Evolutionary conservation across 176 grass and related monocot genomes (phyloP), one percentile per base, ranked within the genome.

Genomic region (Oryza officinalis): DNA sequence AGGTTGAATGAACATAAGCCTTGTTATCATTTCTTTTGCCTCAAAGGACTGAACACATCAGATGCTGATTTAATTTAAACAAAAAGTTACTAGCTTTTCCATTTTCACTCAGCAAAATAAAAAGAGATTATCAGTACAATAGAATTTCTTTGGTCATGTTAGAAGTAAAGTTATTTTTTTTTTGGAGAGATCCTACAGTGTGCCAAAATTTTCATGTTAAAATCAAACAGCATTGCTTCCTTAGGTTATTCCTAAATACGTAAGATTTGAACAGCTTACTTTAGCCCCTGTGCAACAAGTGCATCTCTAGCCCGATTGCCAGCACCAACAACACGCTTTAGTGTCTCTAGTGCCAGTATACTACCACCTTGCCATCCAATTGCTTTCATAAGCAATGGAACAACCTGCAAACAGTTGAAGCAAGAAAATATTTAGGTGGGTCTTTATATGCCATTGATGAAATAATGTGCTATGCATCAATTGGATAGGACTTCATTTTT

Each of bases 341-440:
- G 81, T 27, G 93, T 99, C 75, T 99, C 96, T 86, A 99, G 85
- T 35, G 96, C 96, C 33, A 99, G 83, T 89, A 96, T 96, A 87
- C 93, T 89, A 63, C 96, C 93, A 71, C 93, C 91, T 96, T 99
- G 96, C 96, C 96, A 99, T 75, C 96, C 93, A 85, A 99, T 99
- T 45, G 96, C 91, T 94, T 99, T 99, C 96, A 99, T 96, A 46
- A 99, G 93, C 71, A 99, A 89, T 52, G 96, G 91, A 67, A 99
- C 96, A 76, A 99, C 91, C 96, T 99, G 77, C 70, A 98, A 18
- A 61, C 23, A 80, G 71, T 70, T 78, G 38, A 76, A 82, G 74
- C 61, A 86, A 80, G 81, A 80, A 54, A 81, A 45, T 8, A 75
- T 79, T 60, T 70, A 20, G 40, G 44, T 52, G 28, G 23, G 38